Base-by-base conservation (phyloP, 1,284 basidiomycete species). In the Kwoniella shivajii region DNA sequence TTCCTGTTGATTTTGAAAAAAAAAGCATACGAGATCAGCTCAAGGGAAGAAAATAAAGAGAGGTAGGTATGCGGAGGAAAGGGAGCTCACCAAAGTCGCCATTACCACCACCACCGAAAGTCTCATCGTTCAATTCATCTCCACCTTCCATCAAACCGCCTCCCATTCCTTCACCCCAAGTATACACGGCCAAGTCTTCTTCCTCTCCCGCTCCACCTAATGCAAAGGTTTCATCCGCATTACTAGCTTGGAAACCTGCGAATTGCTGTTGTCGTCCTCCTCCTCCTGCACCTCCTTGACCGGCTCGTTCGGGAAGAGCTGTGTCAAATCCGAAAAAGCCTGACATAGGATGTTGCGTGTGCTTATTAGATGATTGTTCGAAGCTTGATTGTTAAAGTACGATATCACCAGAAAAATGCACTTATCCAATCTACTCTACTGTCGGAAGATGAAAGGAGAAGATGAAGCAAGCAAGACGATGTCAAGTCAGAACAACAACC, bases 51-150 rank as follows among this genome's bases (percentile, higher is more conserved):
- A n/a, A n/a, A n/a, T n/a, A n/a, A n/a, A n/a, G n/a, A n/a, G n/a
- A n/a, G 45, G 22, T 18, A 18, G 29, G n/a, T 27, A n/a, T 20
- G 13, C 18, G 9, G 24, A 20, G 16, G 24, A 24, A 24, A 13
- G 30, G 30, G 13, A 36, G 42, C 45, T 38, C 30, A 51, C 34
- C 39, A 20, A 20, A 33, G 84, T 81, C 73, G 90, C 91, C 88
- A 58, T 92, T 82, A 57, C 76, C 78, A 43, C 80, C 69, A 37
- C 80, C 83, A 36, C 94, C 95, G 79, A 99, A 99, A 1, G 95
- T 99, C 80, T 96, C 92, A 72, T 96, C 91, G 77, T 97, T 96
- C 67, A 92, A 75, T 63, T 93, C 92, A 81, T 96, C 92, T 48
- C 86, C 86, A 36, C 86, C 87, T 76, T 98, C 95, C 67, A 89